Base-by-base conservation (phyloP, 179 eudicot genomes). In the Monotropa hypopitys region DNA sequence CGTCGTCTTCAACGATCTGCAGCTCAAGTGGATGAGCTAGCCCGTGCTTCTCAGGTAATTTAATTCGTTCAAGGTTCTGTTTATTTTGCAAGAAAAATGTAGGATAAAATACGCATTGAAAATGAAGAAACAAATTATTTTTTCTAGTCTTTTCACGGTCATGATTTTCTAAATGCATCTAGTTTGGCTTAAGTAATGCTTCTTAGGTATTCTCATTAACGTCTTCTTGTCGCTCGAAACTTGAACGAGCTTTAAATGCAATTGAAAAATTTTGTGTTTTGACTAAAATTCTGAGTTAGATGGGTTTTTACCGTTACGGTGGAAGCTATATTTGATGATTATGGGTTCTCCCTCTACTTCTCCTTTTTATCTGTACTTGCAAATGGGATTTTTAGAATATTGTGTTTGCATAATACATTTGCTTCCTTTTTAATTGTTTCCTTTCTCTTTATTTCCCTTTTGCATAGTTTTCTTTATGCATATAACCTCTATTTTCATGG, bases 11-110 rank as follows among this genome's bases (percentile, higher is more conserved):
- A 70, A 3, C 82, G 66, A 15, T 85, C 89, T 70, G 75, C 80
- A 33, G 84, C 85, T 56, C 89, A 88, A 85, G 80, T 85, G 72
- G 97, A 94, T 74, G 93, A 94, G 83, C 91, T 92, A 26, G 81
- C 85, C 46, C 85, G 83, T 59, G 92, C 98, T 76, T 81, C 92
- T 77, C 89, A 89, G 97, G 98, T 94, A 12, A 28, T 11, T 43
- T 26, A 46, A 47, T 49, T 26, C 66, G 4, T 43, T 42, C 71
- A 46, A 47, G 18, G 10, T 57, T 74, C 16, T 43, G 26, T 69
- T 56, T 61, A 61, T 12, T 61, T 30, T 16, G 43, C 43, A 20
- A 10, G 3, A 6, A 23, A 40, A 59, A 59, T 43, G 47, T 53
- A 32, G 15, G 45, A n/a, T 35, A 23, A 38, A 7, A 38, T 8